Evolutionary conservation across 805 yeast species (phyloP).

Genomic region (Saturnispora serradocipensis): DNA sequence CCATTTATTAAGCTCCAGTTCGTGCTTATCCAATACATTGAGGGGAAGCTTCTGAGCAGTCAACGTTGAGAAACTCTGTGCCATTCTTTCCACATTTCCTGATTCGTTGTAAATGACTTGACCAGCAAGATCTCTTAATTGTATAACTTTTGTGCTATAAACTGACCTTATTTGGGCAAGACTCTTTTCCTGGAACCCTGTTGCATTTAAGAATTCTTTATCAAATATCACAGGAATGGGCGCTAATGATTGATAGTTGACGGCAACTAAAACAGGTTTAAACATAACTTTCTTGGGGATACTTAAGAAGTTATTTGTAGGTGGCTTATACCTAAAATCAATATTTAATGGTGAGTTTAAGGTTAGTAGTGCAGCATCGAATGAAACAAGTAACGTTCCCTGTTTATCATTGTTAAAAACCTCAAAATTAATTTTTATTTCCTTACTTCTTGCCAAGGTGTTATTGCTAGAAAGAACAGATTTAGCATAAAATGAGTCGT

Average conservation of each 20-base stretch:
- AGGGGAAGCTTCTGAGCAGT: not conserved
- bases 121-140: not conserved
- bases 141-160: not conserved
- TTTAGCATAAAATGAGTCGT: not conserved
- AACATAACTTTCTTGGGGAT: slow-evolving; percentile 1
- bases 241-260: slow-evolving; percentile 1
- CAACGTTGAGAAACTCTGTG: not conserved
- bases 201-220: slow-evolving; percentile 1
- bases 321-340: not conserved
- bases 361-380: slow-evolving; percentile 4
- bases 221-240: slow-evolving; percentile 6
- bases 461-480: not conserved
- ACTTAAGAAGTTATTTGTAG: not conserved
- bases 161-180: not conserved
- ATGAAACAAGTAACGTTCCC: not conserved
- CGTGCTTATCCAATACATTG: slow-evolving; percentile 2
- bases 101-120: not conserved
- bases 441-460: not conserved
- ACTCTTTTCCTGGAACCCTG: slow-evolving; percentile 1
- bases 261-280: not conserved
- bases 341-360: slow-evolving; percentile 3
- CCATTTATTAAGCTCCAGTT: not conserved
- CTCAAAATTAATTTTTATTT: not conserved
- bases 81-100: not conserved
- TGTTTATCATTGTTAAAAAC: not conserved